Conservation (phyloP, 352 stramenopile genomes). For the Globisporangium emineosum region DNA sequence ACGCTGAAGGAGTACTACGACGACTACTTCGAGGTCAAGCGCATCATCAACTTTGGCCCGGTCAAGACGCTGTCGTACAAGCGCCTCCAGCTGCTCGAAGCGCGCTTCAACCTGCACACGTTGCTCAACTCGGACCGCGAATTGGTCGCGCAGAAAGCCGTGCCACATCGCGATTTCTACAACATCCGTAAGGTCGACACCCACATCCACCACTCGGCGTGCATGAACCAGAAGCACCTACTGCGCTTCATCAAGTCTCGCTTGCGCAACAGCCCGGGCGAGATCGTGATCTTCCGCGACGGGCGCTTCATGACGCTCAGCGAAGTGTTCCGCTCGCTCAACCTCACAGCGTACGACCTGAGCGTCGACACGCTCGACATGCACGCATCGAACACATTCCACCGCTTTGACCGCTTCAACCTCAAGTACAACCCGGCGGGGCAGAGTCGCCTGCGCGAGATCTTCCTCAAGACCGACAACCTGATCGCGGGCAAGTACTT, state of each 20-base stretch:
- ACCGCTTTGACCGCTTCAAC: conserved; percentile 99
- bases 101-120: conserved; percentile 95
- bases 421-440: conserved; percentile 98
- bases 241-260: conserved; percentile 90
- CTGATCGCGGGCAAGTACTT: conserved; percentile 95
- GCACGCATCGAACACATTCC: conserved; percentile 99
- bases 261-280: conserved; percentile 73
- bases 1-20: conserved; percentile 64
- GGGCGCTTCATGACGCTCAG: conserved; percentile 95
- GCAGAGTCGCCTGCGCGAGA: conserved; percentile 94
- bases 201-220: conserved; percentile 97
- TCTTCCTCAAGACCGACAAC: conserved; percentile 99
- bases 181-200: conserved; percentile 98
- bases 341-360: conserved; percentile 96
- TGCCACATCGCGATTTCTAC: conserved; percentile 99
- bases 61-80: conserved; percentile 89
- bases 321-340: conserved; percentile 92
- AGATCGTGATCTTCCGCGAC: conserved; percentile 96
- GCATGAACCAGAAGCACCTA: conserved; percentile 96
- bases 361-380: conserved; percentile 99
- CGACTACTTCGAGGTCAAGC: conserved; percentile 77
- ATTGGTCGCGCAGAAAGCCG: conserved; percentile 92
- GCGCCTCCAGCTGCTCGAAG: conserved; percentile 86
- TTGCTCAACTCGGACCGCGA: conserved; percentile 96
- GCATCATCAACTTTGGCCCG: conserved; percentile 85